Percentiles rank a stretch among this genome's conserved stretches.
Conservation (phyloP, 2,329 filamentous ascomycete genomes). For the Ophidiomyces ophidiicola region DNA sequence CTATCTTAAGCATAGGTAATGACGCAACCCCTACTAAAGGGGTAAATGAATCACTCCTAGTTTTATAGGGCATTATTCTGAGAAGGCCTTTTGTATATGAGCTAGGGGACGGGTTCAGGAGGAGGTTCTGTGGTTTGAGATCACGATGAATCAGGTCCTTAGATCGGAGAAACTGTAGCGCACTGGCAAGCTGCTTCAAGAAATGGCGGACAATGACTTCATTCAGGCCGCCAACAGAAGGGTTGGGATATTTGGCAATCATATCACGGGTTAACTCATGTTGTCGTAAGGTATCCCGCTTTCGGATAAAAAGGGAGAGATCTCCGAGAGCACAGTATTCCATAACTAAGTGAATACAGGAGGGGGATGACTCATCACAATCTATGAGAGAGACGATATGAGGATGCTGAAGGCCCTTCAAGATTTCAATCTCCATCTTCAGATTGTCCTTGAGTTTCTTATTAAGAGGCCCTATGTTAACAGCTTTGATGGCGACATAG, state of each 20-base stretch:
- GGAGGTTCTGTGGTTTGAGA: conserved; percentile 91
- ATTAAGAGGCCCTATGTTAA: conserved; percentile 79
- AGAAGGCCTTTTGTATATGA: conserved; percentile 54
- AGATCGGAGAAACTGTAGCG: conserved; percentile 72
- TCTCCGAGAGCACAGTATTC: conserved; percentile 96
- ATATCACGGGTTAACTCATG: conserved; percentile 78
- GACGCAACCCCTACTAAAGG: conserved; percentile 70
- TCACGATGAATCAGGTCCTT: conserved; percentile 90
- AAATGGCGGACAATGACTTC: conserved; percentile 97
- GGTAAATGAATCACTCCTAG: conserved; percentile 66
- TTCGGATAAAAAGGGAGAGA: conserved; percentile 90
- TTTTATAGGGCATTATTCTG: conserved; percentile 58
- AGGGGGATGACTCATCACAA: conserved; percentile 64
- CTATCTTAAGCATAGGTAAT: conserved; percentile 90
- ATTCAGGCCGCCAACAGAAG: conserved; percentile 71
- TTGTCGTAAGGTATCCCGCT: conserved; percentile 65
- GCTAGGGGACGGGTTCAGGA: conserved; percentile 68
- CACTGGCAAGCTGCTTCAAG: conserved; percentile 84
- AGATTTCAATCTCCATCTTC: conserved; percentile 86
- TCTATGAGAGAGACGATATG: conserved; percentile 95
- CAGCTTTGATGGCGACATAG: conserved; percentile 90
- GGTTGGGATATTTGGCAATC: conserved; percentile 84
- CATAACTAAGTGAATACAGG: conserved; percentile 94
- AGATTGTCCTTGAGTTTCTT: conserved; percentile 95
- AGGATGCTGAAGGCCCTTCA: conserved; percentile 84